Conservation (phyloP, 2,329 filamentous ascomycete genomes). For the Diplocarpon rosae region DNA sequence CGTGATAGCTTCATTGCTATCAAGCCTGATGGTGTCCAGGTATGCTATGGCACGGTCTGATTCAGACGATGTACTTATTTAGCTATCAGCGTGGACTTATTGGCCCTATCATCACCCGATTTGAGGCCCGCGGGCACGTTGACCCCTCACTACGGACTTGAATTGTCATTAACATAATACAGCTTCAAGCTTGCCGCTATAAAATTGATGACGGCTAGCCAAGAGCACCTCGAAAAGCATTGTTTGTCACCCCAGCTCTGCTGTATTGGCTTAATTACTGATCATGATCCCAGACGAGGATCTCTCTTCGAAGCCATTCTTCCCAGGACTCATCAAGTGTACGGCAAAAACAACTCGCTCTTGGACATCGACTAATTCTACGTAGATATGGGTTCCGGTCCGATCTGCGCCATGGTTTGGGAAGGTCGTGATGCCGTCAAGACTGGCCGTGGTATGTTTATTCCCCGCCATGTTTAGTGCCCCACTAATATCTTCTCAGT, state of each 20-base stretch:
- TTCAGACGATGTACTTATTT: constrained; percentile 10
- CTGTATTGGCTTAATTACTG: constrained; percentile 18
- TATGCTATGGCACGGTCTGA: constrained; percentile 35
- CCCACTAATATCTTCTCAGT: constrained; percentile 33
- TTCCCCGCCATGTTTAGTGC: constrained; percentile 1
- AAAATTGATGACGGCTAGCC: constrained; percentile 81
- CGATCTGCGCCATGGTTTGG: constrained; percentile 99
- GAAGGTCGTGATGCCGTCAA: constrained; percentile 98
- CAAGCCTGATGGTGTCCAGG: constrained; percentile 99
- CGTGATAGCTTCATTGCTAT: constrained; percentile 89
- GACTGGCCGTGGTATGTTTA: constrained; percentile 73
- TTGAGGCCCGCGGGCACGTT: constrained; percentile 85
- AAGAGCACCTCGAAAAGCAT: constrained; percentile 97
- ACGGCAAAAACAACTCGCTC: constrained; percentile 30
- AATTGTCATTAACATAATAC: constrained; percentile 9
- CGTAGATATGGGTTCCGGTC: constrained; percentile 89
- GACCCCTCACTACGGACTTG: not conserved
- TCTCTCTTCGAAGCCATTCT: constrained; percentile 91
- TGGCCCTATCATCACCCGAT: constrained; percentile 94
- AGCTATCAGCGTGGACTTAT: constrained; percentile 75
- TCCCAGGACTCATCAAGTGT: constrained; percentile 88
- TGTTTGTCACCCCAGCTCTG: constrained; percentile 39
- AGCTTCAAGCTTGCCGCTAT: constrained; percentile 98
- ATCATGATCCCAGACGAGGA: constrained; percentile 53
- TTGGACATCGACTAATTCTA: constrained; percentile 19